phyloP scores from a whole-genome alignment of 164 flowering plant genomes.

The Tinospora cordifolia region DNA sequence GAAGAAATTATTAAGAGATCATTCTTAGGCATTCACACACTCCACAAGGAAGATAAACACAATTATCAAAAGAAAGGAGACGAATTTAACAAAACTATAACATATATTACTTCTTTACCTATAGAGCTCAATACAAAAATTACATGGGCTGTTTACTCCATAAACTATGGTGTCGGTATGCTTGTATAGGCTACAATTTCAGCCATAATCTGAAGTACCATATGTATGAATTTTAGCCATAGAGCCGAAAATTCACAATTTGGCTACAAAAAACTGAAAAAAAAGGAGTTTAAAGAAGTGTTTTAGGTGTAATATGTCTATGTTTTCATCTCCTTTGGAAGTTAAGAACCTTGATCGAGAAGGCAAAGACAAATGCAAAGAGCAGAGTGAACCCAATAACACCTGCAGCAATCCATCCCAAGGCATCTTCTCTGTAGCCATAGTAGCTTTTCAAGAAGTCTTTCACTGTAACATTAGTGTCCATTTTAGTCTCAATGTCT shows the following conservation, averaged over 20 bases:
- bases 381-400: constrained; percentile 27
- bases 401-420: constrained; percentile 25
- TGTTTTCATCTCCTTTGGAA: constrained; percentile 26
- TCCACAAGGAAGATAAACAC: not conserved
- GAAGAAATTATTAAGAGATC: too few species aligned
- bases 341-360: constrained; percentile 23
- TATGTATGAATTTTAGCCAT: too few species aligned
- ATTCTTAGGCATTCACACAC: too few species aligned
- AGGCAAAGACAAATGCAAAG: constrained; percentile 43
- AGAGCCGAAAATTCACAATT: too few species aligned
- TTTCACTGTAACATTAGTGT: constrained; percentile 20
- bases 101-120: not conserved
- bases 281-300: too few species aligned
- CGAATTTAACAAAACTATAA: not conserved
- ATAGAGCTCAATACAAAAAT: not conserved
- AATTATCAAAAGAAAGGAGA: not conserved
- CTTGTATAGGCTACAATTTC: too few species aligned
- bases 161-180: too few species aligned
- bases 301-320: too few species aligned
- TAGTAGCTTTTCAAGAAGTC: constrained; percentile 24
- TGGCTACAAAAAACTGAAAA: too few species aligned
- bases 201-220: too few species aligned
- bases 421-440: constrained; percentile 33
- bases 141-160: not conserved
- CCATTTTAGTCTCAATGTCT: constrained; percentile 23